These are phyloP conservation scores for Myrica gale DNA, from an alignment of 306 rosid genomes.

Conservation along the genomic window DNA sequence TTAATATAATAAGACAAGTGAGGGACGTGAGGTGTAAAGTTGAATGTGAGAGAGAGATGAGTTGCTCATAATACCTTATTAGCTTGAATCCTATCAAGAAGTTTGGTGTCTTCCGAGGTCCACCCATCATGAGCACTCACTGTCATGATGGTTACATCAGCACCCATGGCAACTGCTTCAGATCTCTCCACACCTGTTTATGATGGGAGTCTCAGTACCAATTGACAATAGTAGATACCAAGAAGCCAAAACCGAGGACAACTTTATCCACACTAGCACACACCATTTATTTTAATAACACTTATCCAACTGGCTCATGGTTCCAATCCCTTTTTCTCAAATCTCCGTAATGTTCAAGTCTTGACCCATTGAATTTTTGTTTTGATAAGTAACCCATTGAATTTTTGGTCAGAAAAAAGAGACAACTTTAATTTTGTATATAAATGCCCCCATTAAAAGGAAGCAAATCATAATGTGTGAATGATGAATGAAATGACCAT, in stretches of 20 bases:
- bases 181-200: constrained; percentile 90
- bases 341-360: not conserved
- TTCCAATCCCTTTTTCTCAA: not conserved
- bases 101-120: constrained; percentile 79
- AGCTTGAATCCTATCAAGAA: constrained; percentile 69
- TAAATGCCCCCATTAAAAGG: not conserved
- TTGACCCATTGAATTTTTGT: not conserved
- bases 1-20: not conserved
- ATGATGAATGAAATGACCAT: constrained; percentile 1
- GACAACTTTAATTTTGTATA: not conserved
- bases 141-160: constrained; percentile 82
- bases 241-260: constrained; percentile 3
- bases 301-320: not conserved
- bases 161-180: constrained; percentile 90
- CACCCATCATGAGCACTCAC: constrained; percentile 88
- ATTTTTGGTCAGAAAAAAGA: not conserved
- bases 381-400: too few species aligned
- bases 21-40: not conserved
- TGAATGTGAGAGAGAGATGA: constrained; percentile 1
- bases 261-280: not conserved
- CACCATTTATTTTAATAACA: not conserved
- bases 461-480: not conserved
- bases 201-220: constrained; percentile 17
- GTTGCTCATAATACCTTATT: constrained; percentile 51
- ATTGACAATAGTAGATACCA: constrained; percentile 4